A percentile compares a stretch with the other conserved stretches of the same genome.
Conservation (phyloP, 2,329 filamentous ascomycete genomes). For the Alternaria viburni region DNA sequence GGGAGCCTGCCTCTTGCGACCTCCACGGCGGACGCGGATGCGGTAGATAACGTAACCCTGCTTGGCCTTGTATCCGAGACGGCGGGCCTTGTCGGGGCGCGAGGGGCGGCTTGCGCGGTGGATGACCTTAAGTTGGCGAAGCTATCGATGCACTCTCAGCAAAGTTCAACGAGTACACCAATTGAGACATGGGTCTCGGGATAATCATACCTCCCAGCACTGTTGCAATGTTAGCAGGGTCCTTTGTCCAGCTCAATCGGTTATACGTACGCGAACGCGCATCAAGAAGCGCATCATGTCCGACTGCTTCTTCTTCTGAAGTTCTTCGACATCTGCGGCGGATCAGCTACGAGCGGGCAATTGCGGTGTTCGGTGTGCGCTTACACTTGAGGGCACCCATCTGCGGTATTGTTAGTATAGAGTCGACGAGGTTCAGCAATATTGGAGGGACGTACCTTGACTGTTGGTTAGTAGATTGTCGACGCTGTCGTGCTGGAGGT, state of each 20-base stretch:
- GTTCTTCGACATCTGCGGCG: constrained; percentile 81
- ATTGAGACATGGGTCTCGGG: constrained; percentile 40
- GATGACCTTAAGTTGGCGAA: constrained; percentile 99
- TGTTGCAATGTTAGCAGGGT: constrained; percentile 41
- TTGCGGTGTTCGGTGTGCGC: constrained; percentile 9
- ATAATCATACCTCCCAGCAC: constrained; percentile 89
- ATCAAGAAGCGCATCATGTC: constrained; percentile 99
- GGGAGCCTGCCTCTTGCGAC: constrained; percentile 93
- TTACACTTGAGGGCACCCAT: constrained; percentile 98
- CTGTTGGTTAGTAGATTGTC: constrained; percentile 44
- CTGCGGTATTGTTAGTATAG: constrained; percentile 53
- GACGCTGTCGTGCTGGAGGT: constrained; percentile 32
- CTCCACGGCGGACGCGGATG: constrained; percentile 96
- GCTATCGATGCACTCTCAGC: constrained; percentile 99
- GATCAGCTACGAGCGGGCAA: constrained; percentile 49
- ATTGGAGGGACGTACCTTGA: constrained; percentile 37
- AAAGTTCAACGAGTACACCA: constrained; percentile 96
- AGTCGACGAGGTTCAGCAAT: background rate
- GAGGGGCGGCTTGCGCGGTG: constrained; percentile 98
- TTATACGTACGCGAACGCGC: constrained; percentile 65
- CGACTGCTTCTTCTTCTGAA: constrained; percentile 99
- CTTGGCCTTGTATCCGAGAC: constrained; percentile 99
- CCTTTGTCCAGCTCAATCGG: constrained; percentile 8
- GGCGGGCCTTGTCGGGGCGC: constrained; percentile 99
- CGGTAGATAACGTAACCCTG: constrained; percentile 99